Conservation (phyloP, 306 rosid genomes). For the Fragaria iinumae region DNA sequence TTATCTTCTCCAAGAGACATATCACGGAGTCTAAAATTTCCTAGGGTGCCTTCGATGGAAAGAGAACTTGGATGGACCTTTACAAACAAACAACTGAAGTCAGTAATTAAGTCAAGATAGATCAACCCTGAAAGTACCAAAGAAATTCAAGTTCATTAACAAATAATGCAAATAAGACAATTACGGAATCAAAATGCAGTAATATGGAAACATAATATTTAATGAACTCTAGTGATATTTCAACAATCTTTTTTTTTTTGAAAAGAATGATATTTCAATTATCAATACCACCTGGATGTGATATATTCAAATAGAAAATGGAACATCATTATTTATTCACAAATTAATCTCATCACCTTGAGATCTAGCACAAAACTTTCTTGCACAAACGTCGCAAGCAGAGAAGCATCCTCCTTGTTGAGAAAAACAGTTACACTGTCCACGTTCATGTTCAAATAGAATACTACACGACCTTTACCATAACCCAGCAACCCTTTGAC, state of each 20-base stretch:
- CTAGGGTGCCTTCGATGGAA: conserved; percentile 85
- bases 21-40: conserved; percentile 89
- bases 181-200: neutral
- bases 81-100: conserved; percentile 21
- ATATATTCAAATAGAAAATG: neutral
- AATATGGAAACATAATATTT: neutral
- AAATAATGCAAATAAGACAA: neutral
- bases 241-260: too few species aligned
- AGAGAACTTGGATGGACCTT: conserved; percentile 94
- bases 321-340: neutral
- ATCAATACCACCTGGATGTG: conserved; percentile 1
- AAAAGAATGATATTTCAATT: neutral
- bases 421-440: conserved; percentile 87
- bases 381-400: conserved; percentile 84
- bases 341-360: conserved; percentile 54
- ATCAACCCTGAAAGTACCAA: neutral
- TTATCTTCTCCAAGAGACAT: conserved; percentile 69
- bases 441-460: conserved; percentile 78
- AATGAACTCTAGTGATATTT: neutral
- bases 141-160: conserved; percentile 6
- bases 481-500: conserved; percentile 85
- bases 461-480: conserved; percentile 84
- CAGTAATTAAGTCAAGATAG: conserved; percentile 13
- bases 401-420: conserved; percentile 92
- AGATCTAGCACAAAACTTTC: conserved; percentile 82